phyloP scores from a whole-genome alignment of 257 asterid species.

The Anisodus acutangulus region DNA sequence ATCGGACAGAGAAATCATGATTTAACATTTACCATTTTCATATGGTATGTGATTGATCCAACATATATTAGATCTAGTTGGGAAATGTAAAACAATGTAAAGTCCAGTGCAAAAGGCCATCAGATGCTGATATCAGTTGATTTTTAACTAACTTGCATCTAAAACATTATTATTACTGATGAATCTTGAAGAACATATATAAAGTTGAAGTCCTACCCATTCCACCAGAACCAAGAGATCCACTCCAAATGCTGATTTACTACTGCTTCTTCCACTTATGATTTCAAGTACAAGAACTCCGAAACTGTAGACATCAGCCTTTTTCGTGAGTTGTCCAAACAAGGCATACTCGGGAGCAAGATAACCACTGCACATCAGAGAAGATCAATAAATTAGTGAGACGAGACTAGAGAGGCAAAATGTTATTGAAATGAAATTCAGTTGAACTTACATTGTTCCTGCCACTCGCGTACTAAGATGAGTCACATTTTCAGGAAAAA shows the following conservation, averaged over 20 bases:
- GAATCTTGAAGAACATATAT: not conserved
- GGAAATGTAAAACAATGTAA: not conserved
- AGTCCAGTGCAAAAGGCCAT: not conserved
- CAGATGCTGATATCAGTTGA: not conserved
- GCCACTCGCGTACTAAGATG: constrained; percentile 88
- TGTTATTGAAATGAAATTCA: not conserved
- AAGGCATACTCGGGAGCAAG: constrained; percentile 81
- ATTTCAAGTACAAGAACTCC: constrained; percentile 80
- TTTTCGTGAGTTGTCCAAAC: constrained; percentile 74
- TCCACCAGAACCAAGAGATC: constrained; percentile 63
- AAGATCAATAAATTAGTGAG: not conserved
- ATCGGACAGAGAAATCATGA: not conserved
- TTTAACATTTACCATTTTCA: not conserved
- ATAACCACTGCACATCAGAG: constrained; percentile 59
- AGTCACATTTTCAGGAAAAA: constrained; percentile 87
- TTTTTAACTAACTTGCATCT: not conserved
- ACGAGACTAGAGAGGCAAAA: not conserved
- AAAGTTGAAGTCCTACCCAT: constrained; percentile 57
- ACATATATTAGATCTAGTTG: not conserved
- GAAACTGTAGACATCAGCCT: constrained; percentile 78
- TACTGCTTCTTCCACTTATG: constrained; percentile 70
- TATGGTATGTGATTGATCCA: not conserved
- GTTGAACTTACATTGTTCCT: constrained; percentile 75
- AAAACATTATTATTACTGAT: not conserved
- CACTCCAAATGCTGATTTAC: constrained; percentile 71